A percentile compares a stretch with the other conserved stretches of the same genome.
phyloP scores from a whole-genome alignment of 2,329 filamentous ascomycete genomes.

The Penicillium brevicompactum region DNA sequence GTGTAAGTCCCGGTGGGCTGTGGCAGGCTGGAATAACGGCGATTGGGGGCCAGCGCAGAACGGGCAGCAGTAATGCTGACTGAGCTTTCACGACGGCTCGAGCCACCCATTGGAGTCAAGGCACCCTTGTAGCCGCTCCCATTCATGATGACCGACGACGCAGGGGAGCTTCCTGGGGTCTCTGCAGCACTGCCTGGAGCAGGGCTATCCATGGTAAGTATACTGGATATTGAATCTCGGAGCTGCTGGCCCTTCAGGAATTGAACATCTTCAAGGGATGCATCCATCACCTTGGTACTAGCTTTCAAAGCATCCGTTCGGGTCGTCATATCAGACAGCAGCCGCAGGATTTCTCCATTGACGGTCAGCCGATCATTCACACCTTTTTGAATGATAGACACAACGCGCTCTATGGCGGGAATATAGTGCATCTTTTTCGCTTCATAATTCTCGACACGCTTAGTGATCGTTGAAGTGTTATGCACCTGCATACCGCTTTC shows the following conservation, averaged over 20 bases:
- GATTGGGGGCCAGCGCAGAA: slow-evolving; percentile 41
- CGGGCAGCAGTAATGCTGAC: slow-evolving; percentile 45
- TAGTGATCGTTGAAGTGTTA: slow-evolving; percentile 68
- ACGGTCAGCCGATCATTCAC: slow-evolving; percentile 93
- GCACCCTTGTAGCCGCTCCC: slow-evolving; percentile 53
- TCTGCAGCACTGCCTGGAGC: slow-evolving; percentile 69
- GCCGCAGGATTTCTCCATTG: slow-evolving; percentile 87
- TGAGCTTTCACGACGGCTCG: slow-evolving; percentile 52
- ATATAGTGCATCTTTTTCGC: slow-evolving; percentile 94
- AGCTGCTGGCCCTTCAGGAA: slow-evolving; percentile 69
- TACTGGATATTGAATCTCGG: slow-evolving; percentile 89
- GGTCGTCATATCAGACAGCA: slow-evolving; percentile 83
- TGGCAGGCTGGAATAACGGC: slow-evolving; percentile 53
- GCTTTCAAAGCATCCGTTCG: slow-evolving; percentile 76
- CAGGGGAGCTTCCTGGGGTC: slow-evolving; percentile 71
- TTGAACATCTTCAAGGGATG: slow-evolving; percentile 70
- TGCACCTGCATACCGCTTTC: slow-evolving; percentile 74
- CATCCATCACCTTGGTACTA: slow-evolving; percentile 76
- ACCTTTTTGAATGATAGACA: slow-evolving; percentile 93
- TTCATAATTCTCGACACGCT: slow-evolving; percentile 91
- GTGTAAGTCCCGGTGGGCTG: slow-evolving; percentile 33
- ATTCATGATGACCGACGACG: slow-evolving; percentile 64
- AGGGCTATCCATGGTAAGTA: slow-evolving; percentile 80
- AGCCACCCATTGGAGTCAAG: slow-evolving; percentile 47
- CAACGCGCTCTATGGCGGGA: slow-evolving; percentile 85